Conservation (phyloP, 306 rosid species). For the Casuarina cunninghamiana region DNA sequence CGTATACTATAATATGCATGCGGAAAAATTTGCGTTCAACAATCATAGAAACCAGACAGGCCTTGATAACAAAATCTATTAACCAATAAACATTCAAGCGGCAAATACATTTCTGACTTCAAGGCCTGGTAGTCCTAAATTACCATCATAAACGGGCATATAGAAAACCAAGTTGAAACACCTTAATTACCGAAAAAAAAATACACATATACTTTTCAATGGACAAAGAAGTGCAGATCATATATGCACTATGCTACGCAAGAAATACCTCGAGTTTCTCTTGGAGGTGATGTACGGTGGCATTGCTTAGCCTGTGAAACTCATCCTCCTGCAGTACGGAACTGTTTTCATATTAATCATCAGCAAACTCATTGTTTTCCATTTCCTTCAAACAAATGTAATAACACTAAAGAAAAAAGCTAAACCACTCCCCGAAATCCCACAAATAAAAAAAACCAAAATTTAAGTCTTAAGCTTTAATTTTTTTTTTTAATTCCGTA, state of each 20-base stretch:
- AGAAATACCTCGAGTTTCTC: conserved; percentile 76
- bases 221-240: neutral
- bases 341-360: conserved; percentile 55
- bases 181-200: neutral
- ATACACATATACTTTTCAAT: neutral
- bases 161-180: neutral
- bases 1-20: neutral
- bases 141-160: neutral
- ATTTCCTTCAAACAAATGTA: neutral
- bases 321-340: conserved; percentile 80
- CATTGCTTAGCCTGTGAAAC: conserved; percentile 66
- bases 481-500: neutral
- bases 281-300: conserved; percentile 71
- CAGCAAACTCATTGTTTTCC: conserved; percentile 34
- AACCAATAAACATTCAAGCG: neutral
- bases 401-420: neutral
- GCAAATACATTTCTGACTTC: conserved; percentile 13
- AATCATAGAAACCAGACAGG: neutral
- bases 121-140: conserved; percentile 1
- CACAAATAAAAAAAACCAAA: neutral
- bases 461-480: neutral
- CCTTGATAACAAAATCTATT: neutral
- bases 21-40: neutral
- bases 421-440: neutral
- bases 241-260: neutral